Percentiles rank a stretch among this genome's conserved stretches.
Conservation (phyloP, 1,284 basidiomycete genomes). For the Irpex rosettiformis region DNA sequence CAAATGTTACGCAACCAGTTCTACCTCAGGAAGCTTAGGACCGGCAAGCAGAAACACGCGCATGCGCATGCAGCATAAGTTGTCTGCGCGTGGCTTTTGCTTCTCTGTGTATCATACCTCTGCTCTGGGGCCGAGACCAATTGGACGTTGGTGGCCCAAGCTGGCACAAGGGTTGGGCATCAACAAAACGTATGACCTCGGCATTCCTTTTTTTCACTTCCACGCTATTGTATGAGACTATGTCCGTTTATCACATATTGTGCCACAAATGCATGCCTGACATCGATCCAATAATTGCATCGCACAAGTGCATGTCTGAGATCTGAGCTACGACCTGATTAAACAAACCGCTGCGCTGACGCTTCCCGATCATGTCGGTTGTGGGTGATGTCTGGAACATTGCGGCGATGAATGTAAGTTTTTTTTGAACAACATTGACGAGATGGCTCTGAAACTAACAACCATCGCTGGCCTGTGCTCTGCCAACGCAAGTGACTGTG, state of each 20-base stretch:
- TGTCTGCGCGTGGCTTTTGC: slow-evolving; percentile 6
- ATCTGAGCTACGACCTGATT: not conserved
- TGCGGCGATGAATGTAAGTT: not conserved
- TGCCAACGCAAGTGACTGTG: not conserved
- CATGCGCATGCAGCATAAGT: slow-evolving; percentile 61
- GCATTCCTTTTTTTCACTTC: slow-evolving; percentile 16
- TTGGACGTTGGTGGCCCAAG: slow-evolving; percentile 18
- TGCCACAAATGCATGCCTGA: slow-evolving; percentile 23
- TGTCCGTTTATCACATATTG: slow-evolving; percentile 25
- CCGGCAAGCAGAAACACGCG: slow-evolving; percentile 92
- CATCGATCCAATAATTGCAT: slow-evolving; percentile 14
- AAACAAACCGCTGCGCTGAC: not conserved
- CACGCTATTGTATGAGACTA: slow-evolving; percentile 27
- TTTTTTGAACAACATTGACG: not conserved
- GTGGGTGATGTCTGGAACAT: not conserved
- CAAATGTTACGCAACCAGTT: slow-evolving; percentile 49
- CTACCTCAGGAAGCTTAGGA: slow-evolving; percentile 89
- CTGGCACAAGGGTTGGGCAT: slow-evolving; percentile 19
- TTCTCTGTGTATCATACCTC: slow-evolving; percentile 12
- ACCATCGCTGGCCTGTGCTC: not conserved
- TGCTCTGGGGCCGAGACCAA: slow-evolving; percentile 18
- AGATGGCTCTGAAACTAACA: not conserved
- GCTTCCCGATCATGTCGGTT: not conserved
- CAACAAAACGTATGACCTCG: slow-evolving; percentile 23
- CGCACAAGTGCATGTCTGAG: not conserved